phyloP scores from a whole-genome alignment of 768 basidiomycete genomes.

The Dioszegia crocea region DNA sequence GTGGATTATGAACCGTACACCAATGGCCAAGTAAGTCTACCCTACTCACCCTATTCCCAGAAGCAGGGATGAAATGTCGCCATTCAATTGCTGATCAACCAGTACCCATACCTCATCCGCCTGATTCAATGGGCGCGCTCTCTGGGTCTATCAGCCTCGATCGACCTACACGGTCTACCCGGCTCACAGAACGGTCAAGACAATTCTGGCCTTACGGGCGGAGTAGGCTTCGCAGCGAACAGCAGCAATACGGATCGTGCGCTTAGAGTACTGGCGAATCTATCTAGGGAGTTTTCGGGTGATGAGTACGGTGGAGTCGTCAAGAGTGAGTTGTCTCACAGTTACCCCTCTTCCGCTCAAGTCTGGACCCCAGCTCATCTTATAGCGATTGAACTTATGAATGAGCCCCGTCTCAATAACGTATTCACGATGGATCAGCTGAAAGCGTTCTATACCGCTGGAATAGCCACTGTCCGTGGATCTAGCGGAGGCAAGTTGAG shows the following conservation, averaged over 20 bases:
- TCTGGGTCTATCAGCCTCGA: conserved; percentile 32
- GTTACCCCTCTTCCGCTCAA: too few species aligned
- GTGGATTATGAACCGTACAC: conserved; percentile 33
- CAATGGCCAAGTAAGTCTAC: conserved; percentile 31
- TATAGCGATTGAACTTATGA: conserved; percentile 44
- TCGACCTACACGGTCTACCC: conserved; percentile 46
- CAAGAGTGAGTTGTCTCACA: conserved; percentile 19
- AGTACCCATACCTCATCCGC: conserved; percentile 39
- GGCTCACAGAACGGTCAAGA: conserved; percentile 47
- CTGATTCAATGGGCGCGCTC: conserved; percentile 40
- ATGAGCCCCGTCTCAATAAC: conserved; percentile 41
- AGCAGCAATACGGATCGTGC: conserved; percentile 28
- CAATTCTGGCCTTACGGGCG: conserved; percentile 38
- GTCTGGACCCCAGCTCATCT: neutral
- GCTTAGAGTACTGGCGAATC: conserved; percentile 23
- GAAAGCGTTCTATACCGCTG: conserved; percentile 39
- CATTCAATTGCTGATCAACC: neutral
- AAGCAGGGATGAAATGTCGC: too few species aligned
- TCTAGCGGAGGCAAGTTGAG: conserved; percentile 19
- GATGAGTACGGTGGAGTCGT: conserved; percentile 42
- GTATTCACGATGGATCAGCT: conserved; percentile 40
- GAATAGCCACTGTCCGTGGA: neutral
- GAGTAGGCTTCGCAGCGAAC: conserved; percentile 27
- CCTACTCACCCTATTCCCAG: neutral
- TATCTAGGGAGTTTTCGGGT: conserved; percentile 45